phyloP scores from a whole-genome alignment of 306 rosid genomes.

The Vachellia pachyceras region DNA sequence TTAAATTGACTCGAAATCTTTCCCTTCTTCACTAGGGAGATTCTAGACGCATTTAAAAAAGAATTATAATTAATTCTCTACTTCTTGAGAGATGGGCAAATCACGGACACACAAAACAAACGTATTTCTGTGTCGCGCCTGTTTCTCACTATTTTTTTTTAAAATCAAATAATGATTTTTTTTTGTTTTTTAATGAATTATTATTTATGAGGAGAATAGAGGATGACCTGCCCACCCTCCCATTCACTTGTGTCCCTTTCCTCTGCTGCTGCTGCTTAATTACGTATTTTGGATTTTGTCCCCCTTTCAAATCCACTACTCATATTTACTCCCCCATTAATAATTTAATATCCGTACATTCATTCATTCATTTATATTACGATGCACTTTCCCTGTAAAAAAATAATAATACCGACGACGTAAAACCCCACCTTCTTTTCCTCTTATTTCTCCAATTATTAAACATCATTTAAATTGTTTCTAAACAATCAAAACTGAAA shows the following conservation, averaged over 20 bases:
- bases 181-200: background rate
- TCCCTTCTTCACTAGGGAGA: too few relatives aligned
- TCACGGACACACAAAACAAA: background rate
- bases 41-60: too few relatives aligned
- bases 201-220: conserved; percentile 29
- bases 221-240: conserved; percentile 16
- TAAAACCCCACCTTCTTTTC: too few relatives aligned
- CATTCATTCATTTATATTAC: background rate
- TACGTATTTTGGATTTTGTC: background rate
- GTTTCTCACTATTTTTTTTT: background rate
- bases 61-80: too few relatives aligned
- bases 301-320: background rate
- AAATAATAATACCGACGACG: too few relatives aligned
- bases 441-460: too few relatives aligned
- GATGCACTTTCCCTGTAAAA: too few relatives aligned
- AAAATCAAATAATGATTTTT: background rate
- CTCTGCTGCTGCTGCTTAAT: conserved; percentile 24
- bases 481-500: too few relatives aligned
- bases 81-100: background rate
- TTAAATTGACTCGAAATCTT: too few relatives aligned
- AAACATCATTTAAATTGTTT: too few relatives aligned
- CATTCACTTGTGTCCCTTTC: conserved; percentile 48
- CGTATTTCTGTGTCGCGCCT: background rate
- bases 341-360: background rate
- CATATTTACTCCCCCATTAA: background rate